Conservation (phyloP, 306 rosid species). For the Astragalus glycyphyllos region DNA sequence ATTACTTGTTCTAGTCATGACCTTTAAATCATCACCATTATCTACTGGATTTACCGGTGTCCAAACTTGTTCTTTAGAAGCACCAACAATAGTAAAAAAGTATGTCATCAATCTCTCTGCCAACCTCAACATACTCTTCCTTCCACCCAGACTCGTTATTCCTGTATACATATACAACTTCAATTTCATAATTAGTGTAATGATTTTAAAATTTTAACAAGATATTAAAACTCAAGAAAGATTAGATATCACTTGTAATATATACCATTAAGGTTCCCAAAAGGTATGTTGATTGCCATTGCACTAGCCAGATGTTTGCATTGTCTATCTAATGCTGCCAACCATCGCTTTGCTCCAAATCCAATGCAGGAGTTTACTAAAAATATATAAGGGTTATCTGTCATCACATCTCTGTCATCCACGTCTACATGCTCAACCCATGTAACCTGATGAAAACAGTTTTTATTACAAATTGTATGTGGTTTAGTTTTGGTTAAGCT, state of each 20-base stretch:
- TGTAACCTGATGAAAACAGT: slow-evolving; percentile 52
- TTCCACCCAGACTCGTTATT: slow-evolving; percentile 57
- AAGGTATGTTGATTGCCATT: slow-evolving; percentile 61
- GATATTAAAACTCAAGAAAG: too few relatives aligned
- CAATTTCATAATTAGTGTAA: background rate
- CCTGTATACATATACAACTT: slow-evolving; percentile 36
- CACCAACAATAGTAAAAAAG: slow-evolving; percentile 71
- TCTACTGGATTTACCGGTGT: slow-evolving; percentile 48
- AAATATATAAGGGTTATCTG: slow-evolving; percentile 55
- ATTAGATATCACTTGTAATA: background rate
- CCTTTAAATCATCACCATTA: slow-evolving; percentile 59
- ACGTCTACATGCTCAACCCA: slow-evolving; percentile 93
- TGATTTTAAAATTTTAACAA: too few relatives aligned
- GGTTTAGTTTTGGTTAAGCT: too few relatives aligned
- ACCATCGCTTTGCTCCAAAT: slow-evolving; percentile 90
- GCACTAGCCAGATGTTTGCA: slow-evolving; percentile 80
- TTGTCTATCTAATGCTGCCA: slow-evolving; percentile 74
- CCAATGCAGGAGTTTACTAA: slow-evolving; percentile 69
- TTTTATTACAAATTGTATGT: too few relatives aligned
- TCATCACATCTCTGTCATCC: slow-evolving; percentile 54
- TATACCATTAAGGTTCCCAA: slow-evolving; percentile 71
- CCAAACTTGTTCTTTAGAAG: slow-evolving; percentile 72
- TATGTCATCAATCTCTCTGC: slow-evolving; percentile 73
- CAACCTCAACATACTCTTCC: slow-evolving; percentile 65
- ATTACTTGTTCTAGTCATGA: slow-evolving; percentile 62